Base-by-base conservation (phyloP, 306 rosid species). In the Castanopsis chinensis region DNA sequence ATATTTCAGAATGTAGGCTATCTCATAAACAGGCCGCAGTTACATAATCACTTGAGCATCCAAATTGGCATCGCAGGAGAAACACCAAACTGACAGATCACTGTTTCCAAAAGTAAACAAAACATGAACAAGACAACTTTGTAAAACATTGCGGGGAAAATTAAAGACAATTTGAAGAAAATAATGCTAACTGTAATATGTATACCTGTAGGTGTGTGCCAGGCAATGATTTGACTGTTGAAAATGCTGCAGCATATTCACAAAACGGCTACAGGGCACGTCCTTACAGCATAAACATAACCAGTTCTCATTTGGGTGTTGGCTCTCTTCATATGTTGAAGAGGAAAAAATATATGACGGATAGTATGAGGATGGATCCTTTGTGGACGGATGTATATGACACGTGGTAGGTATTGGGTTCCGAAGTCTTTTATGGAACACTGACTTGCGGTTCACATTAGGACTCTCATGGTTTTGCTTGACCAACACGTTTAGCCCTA, bases 81-180 rank as follows among this genome's bases (percentile, higher is more conserved):
- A 94, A 64, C 99, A 94, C 97, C 97, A 94, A 15, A 91, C 92
- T 0, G 99, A 94, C 63, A 91, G 86, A 88, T 91, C 97, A 78
- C 94, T 90, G 83, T 58, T 69, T 57, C 73, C 61, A 77, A 75
- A 81, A 55, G 28, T 13, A 70, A 43, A 12, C 49, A 73, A 4
- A 14, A 49, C 78, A 27, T 49, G 3, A 75, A 55, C 65, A 12
- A 72, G 59, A 68, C 51, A 69, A 43, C 32, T 11, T 58, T 32
- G 14, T 17, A n/a, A 67, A 21, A 49, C 25, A 67, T 70, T 5
- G 21, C 59, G 4, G 0, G 67, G 59, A 71, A 37, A 76, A 11
- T 41, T 7, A 43, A 17, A 54, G 49, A 4, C 17, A 2, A 41
- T 58, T 41, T 58, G 18, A 35, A 17, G 19, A 37, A 32, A n/a